Evolutionary conservation across 345 rosid genomes (phyloP).

Genomic region (Erucastrum elatum): DNA sequence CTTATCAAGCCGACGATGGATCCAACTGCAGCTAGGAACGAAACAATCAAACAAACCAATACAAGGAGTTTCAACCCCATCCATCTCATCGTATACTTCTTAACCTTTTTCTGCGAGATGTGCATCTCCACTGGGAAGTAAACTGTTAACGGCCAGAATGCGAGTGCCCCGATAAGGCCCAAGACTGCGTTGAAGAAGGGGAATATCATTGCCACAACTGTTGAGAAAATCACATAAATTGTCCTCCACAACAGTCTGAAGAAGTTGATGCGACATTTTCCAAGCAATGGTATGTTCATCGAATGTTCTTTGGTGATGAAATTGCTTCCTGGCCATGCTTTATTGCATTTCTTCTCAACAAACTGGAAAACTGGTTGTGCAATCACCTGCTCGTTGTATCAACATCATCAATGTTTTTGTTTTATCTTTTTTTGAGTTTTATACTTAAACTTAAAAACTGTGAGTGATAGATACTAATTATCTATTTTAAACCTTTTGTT

Average conservation of each 20-base stretch:
- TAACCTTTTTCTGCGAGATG: conserved; percentile 53
- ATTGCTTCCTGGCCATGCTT: conserved; percentile 60
- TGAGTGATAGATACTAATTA: neutral
- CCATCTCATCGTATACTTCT: conserved; percentile 63
- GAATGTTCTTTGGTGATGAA: conserved; percentile 57
- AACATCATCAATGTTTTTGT: neutral
- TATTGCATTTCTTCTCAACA: conserved; percentile 50
- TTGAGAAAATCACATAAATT: conserved; percentile 55
- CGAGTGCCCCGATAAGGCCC: conserved; percentile 73
- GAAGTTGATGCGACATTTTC: conserved; percentile 51
- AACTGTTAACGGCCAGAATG: conserved; percentile 88
- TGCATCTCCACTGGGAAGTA: conserved; percentile 87
- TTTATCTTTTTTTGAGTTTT: neutral
- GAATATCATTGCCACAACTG: conserved; percentile 71
- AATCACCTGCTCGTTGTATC: conserved; percentile 44
- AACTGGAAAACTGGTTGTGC: conserved; percentile 68
- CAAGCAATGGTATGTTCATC: conserved; percentile 42
- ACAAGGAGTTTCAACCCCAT: conserved; percentile 58
- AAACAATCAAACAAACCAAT: conserved; percentile 56
- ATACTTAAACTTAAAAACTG: neutral
- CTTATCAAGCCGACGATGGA: conserved; percentile 62
- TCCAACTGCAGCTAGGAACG: conserved; percentile 66
- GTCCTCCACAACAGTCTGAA: conserved; percentile 83
- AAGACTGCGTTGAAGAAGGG: conserved; percentile 89
- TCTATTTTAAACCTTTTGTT: neutral